These are phyloP conservation scores for Colletotrichum zoysiae DNA, from an alignment of 2,329 filamentous ascomycete genomes.

Conservation along the genomic window DNA sequence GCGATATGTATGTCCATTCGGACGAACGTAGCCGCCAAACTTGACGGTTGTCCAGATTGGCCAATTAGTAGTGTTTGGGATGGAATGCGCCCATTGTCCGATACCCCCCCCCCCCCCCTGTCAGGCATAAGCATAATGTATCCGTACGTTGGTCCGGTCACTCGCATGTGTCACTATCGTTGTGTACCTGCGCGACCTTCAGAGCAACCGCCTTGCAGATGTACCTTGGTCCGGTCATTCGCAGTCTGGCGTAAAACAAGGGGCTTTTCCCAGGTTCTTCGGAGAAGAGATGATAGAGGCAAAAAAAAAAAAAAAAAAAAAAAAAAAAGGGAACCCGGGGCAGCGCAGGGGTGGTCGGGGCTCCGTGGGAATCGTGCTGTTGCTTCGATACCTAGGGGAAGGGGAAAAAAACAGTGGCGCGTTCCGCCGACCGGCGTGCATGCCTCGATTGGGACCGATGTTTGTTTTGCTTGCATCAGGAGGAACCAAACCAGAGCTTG, in stretches of 20 bases:
- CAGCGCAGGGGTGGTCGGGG: not conserved
- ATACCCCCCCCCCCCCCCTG: not conserved
- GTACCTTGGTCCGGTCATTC: not conserved
- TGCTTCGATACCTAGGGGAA: constrained; percentile 5
- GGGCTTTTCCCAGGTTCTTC: not conserved
- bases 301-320: not conserved
- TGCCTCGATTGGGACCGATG: constrained; percentile 32
- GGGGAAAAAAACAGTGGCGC: constrained; percentile 17
- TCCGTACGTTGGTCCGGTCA: not conserved
- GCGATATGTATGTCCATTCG: not conserved
- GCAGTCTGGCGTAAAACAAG: not conserved
- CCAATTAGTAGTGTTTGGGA: not conserved
- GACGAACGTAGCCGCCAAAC: not conserved
- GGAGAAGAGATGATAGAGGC: not conserved
- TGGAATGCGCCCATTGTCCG: not conserved
- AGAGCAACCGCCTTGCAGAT: no score
- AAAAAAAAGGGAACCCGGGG: constrained; percentile 10
- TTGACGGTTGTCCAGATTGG: not conserved
- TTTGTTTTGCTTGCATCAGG: constrained; percentile 38
- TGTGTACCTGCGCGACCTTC: no score
- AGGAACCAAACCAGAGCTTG: constrained; percentile 38
- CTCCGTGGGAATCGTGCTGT: not conserved
- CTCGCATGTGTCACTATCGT: not conserved
- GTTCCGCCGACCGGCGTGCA: constrained; percentile 16
- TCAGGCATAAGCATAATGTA: not conserved